These are phyloP conservation scores for Venturia carpophila DNA, from an alignment of 2,329 filamentous ascomycete species.

Conservation along the genomic window DNA sequence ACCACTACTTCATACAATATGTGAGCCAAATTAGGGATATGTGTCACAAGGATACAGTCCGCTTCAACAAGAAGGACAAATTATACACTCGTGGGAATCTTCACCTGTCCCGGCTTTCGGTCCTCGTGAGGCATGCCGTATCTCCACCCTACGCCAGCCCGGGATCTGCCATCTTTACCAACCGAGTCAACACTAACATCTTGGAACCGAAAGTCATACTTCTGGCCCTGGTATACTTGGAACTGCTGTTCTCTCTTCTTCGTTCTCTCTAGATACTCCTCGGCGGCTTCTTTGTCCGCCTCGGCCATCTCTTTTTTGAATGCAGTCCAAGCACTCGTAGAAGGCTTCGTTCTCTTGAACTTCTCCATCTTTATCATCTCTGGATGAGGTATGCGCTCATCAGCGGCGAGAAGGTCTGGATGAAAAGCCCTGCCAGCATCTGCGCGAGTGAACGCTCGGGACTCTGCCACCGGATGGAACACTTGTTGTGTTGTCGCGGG, in stretches of 20 bases:
- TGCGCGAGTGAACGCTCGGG: constrained; percentile 55
- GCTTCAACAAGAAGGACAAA: background rate
- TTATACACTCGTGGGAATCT: constrained; percentile 53
- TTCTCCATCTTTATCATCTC: constrained; percentile 47
- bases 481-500: constrained; percentile 47
- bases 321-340: constrained; percentile 25
- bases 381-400: constrained; percentile 56
- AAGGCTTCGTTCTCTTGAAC: constrained; percentile 20
- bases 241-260: constrained; percentile 38
- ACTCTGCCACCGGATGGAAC: constrained; percentile 57
- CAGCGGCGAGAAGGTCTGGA: constrained; percentile 51
- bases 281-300: constrained; percentile 23
- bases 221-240: constrained; percentile 38
- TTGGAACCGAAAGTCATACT: constrained; percentile 55
- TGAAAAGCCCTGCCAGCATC: constrained; percentile 57
- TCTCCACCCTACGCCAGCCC: constrained; percentile 47
- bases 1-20: background rate
- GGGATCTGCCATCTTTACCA: constrained; percentile 47
- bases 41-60: background rate
- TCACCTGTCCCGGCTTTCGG: constrained; percentile 54
- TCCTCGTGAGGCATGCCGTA: constrained; percentile 57
- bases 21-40: background rate
- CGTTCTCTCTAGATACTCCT: constrained; percentile 36
- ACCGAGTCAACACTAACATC: constrained; percentile 50
- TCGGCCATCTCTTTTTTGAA: constrained; percentile 19